Percentiles rank a stretch among this genome's conserved stretches.
Evolutionary conservation across 2,329 filamentous ascomycete genomes (phyloP).

Genomic region (Ceratocystis huliohia): DNA sequence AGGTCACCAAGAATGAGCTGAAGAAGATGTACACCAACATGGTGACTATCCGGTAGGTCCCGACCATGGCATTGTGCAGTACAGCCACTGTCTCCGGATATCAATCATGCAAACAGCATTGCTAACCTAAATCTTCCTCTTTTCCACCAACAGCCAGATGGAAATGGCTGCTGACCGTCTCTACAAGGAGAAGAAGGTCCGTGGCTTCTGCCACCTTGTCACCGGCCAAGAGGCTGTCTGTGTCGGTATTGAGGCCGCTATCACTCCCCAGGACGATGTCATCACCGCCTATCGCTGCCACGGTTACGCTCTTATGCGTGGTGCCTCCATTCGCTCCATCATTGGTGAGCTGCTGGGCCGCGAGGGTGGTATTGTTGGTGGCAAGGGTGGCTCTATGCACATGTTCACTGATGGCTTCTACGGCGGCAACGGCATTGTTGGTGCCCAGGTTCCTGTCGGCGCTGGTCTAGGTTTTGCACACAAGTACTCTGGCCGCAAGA

Average conservation of each 20-base stretch:
- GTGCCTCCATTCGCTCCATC: constrained; percentile 77
- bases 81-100: not conserved
- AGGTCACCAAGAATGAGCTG: constrained; percentile 93
- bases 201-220: constrained; percentile 98
- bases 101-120: not conserved
- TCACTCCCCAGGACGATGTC: constrained; percentile 80
- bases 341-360: constrained; percentile 92
- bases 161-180: constrained; percentile 98
- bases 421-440: constrained; percentile 97
- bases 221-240: constrained; percentile 96
- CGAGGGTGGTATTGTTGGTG: constrained; percentile 92
- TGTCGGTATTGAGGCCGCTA: constrained; percentile 90
- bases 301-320: constrained; percentile 95
- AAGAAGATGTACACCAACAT: constrained; percentile 99
- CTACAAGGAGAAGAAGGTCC: constrained; percentile 99
- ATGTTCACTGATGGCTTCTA: constrained; percentile 99
- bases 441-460: constrained; percentile 93
- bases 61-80: too few relatives aligned
- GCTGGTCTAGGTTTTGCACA: constrained; percentile 94
- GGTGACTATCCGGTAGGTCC: constrained; percentile 69
- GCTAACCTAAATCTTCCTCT: not conserved
- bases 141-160: constrained; percentile 62
- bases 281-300: constrained; percentile 99
- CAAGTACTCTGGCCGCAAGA: constrained; percentile 81
- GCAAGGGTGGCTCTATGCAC: constrained; percentile 99